These are phyloP conservation scores for Lotus japonicus DNA, from an alignment of 306 rosid species.

Conservation along the genomic window DNA sequence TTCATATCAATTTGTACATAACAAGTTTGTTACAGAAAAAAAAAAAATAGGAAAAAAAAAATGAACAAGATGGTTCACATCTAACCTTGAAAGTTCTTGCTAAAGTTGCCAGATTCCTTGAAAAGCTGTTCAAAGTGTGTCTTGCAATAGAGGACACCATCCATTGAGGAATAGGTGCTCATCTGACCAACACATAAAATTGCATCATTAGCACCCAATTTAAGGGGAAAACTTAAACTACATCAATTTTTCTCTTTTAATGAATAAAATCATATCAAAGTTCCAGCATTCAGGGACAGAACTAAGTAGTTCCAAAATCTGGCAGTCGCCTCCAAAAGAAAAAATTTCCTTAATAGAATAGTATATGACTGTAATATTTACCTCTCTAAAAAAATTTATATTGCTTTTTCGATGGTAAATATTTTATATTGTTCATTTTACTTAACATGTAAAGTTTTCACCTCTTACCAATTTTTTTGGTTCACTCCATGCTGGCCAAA, in stretches of 20 bases:
- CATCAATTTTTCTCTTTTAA: neutral
- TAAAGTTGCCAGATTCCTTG: constrained; percentile 97
- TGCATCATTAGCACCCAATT: neutral
- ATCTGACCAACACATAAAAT: constrained; percentile 40
- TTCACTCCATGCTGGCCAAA: too few relatives aligned
- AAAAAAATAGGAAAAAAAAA: neutral
- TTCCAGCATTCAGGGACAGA: too few relatives aligned
- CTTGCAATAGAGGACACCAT: constrained; percentile 87
- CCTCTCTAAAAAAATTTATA: too few relatives aligned
- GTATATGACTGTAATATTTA: too few relatives aligned
- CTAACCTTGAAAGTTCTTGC: constrained; percentile 84
- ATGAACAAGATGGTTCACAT: neutral
- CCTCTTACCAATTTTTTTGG: too few relatives aligned
- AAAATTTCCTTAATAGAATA: too few relatives aligned
- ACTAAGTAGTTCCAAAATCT: too few relatives aligned
- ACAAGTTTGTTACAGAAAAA: neutral
- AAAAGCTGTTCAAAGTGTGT: constrained; percentile 95
- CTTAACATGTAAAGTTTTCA: too few relatives aligned
- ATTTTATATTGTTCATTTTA: too few relatives aligned
- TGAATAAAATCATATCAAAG: neutral
- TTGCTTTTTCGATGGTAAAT: too few relatives aligned
- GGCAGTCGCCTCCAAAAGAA: too few relatives aligned
- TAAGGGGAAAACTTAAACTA: neutral
- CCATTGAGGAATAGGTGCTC: constrained; percentile 96
- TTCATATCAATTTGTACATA: neutral